Conservation (phyloP, 169 alveolate species). For the Eimeria acervulina region DNA sequence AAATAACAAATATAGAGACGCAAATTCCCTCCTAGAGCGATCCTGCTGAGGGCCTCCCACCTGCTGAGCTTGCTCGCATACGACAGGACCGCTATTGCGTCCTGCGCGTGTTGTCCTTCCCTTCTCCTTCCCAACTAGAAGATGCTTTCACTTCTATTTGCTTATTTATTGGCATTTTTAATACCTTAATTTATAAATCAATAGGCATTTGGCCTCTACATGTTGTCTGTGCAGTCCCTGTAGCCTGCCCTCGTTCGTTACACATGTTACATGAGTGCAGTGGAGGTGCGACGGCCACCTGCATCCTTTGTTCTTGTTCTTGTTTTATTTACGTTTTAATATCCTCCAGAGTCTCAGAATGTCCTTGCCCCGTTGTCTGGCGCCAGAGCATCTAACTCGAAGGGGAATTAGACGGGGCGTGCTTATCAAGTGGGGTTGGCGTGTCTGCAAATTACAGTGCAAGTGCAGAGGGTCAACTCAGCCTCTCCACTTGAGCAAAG, state of each 20-base stretch:
- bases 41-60: neutral
- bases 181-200: neutral
- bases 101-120: neutral
- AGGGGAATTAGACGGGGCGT: too few species aligned
- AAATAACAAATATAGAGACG: neutral
- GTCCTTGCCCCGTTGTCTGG: neutral
- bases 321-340: neutral
- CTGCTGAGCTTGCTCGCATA: slow-evolving; percentile 5
- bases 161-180: neutral
- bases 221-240: neutral
- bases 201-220: neutral
- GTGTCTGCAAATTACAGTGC: too few species aligned
- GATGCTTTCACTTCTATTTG: neutral
- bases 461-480: neutral
- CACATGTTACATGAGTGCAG: neutral
- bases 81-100: slow-evolving; percentile 6
- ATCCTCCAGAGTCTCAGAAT: neutral
- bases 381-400: neutral
- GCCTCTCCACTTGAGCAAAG: neutral
- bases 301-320: neutral
- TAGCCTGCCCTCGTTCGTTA: neutral
- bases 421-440: too few species aligned
- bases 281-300: neutral
- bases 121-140: neutral
- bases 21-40: neutral